Base-by-base conservation (phyloP, 2,329 filamentous ascomycete genomes). In the Pseudogymnoascus sp. region DNA sequence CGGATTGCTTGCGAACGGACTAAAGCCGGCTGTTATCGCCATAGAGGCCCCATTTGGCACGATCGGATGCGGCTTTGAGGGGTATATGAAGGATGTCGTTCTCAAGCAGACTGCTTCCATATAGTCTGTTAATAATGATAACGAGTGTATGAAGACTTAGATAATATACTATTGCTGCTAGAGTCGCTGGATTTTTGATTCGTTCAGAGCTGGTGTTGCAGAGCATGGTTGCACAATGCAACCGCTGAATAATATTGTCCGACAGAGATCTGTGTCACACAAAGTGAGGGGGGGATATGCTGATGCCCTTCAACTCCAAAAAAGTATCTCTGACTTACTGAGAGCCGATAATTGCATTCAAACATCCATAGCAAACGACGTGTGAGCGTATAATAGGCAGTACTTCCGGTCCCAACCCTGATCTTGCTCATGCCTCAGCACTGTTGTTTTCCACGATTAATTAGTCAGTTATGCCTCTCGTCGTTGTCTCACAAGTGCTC, bases 21-120 rank as follows among this genome's bases (percentile, higher is more conserved):
- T 66, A 49, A 59, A 67, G 4, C 69, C 66, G 65, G 63, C 60
- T 45, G 64, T 67, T 62, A 69, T 70, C 61, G 65, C 64, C 5
- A 67, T 69, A 59, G 65, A 69, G 52, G 69, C 68, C 1, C 68
- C 67, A 5, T 40, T 70, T 38, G 45, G 55, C 5, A 63, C 25
- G 12, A 69, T 69, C 41, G 67, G 67, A 11, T 64, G 63, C 55
- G 59, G 14, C 3, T 69, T 68, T 62, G 60, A 65, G 40, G 67
- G 67, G 4, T 35, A 61, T 41, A 64, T 69, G 33, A 68, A 64
- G 38, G 61, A 64, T 62, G 64, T 69, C 12, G 45, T 52, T 52
- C 45, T 52, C 25, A 52, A 52, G 25, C 5, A 33, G 25, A 31
- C 45, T 33, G 45, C 25, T 18, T 52, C 25, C n/a, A 31, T 52